Evolutionary conservation across 306 rosid species (phyloP), one percentile per base, ranked within the genome.

Genomic region (Trichosanthes cucumerina): DNA sequence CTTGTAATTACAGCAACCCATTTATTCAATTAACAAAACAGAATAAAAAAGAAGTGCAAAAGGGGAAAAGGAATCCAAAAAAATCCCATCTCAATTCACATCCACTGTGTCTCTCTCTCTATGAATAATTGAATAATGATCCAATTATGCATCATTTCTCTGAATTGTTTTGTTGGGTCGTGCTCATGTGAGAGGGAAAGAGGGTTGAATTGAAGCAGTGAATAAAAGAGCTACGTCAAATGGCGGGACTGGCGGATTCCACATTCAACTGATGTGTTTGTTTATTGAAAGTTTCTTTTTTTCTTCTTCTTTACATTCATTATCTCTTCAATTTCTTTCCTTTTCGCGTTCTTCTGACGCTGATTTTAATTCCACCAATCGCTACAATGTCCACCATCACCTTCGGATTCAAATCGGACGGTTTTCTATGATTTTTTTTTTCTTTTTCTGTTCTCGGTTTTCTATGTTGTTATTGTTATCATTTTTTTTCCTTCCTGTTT

Each of bases 181-280:
- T 24, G 77, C 15, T 70, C 38, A 70, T 72, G 21, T 34, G 73
- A 1, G 50, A 68, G 0, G 50, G 77, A 38, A 46, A 73, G 26
- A 18, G 56, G 44, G 60, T 73, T 73, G 60, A 73, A 44, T 49
- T 4, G 18, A 73, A 73, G 60, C 59, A 44, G 77, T 26, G 36
- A 44, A 11, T 44, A 69, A 41, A 69, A 18, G 47, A 64, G 44
- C 18, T 23, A 15, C 69, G 41, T 62, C 69, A 31, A 62, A 62
- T 62, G 69, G 72, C 46, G 74, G 76, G 36, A 41, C 49, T 41
- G 57, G 41, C 23, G 77, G 58, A 72, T 21, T 72, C 77, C 60
- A 26, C 44, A 14, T 73, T 73, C 77, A 73, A 49, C 44, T 9
- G 3, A 28, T 46, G 13, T 7, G 13, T 71, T 41, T 14, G 52